These are phyloP conservation scores for Hyaloperonospora arabidopsidis DNA, from an alignment of 352 stramenopile genomes.

Conservation along the genomic window DNA sequence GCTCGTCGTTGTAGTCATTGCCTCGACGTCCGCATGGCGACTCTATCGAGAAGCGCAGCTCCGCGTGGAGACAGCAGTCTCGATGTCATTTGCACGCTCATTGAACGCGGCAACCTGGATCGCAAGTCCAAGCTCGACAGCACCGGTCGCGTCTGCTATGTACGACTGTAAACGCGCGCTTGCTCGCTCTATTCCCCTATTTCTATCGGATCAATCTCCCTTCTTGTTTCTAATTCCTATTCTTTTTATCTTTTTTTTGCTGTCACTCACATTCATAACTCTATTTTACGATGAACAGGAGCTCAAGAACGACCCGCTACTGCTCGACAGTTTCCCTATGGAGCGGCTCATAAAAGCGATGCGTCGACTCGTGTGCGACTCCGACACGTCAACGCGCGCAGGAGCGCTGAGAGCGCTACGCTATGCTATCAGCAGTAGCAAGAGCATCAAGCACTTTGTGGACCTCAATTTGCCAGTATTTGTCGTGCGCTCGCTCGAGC, in stretches of 20 bases:
- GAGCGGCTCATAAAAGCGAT: conserved; percentile 76
- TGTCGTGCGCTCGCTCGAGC: conserved; percentile 74
- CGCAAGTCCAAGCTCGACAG: conserved; percentile 86
- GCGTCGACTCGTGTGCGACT: conserved; percentile 65
- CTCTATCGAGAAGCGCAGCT: conserved; percentile 32
- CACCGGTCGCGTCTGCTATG: conserved; percentile 72
- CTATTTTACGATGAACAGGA: conserved; percentile 34
- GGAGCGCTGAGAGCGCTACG: conserved; percentile 71
- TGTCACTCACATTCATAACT: too few species aligned
- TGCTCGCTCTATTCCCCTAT: background rate
- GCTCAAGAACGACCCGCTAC: conserved; percentile 78
- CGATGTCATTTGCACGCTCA: conserved; percentile 72
- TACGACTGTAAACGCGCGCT: conserved; percentile 17
- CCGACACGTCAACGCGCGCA: conserved; percentile 69
- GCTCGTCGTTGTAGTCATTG: background rate
- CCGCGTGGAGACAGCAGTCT: conserved; percentile 47
- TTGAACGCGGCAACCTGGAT: conserved; percentile 75
- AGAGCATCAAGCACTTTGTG: conserved; percentile 56
- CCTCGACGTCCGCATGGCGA: conserved; percentile 16
- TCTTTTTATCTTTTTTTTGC: background rate
- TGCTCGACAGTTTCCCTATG: conserved; percentile 76
- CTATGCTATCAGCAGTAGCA: conserved; percentile 76
- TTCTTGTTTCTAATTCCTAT: background rate
- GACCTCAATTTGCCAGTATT: conserved; percentile 75
- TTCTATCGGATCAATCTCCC: too few species aligned